A percentile compares a stretch with the other conserved stretches of the same genome.
Conservation (phyloP, 257 asterid species). For the Cruciata laevipes region DNA sequence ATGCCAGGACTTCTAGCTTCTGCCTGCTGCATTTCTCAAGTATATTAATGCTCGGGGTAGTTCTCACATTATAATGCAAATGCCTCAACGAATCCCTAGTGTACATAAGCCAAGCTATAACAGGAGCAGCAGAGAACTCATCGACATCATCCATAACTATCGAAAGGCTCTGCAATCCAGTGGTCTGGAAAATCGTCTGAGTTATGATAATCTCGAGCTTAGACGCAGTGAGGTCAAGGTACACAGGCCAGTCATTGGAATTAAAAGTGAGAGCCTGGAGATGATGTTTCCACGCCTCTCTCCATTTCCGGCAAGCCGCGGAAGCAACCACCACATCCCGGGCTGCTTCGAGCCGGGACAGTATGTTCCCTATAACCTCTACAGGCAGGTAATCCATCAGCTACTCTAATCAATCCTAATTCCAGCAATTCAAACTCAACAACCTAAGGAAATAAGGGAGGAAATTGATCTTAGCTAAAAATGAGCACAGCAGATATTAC, state of each 20-base stretch:
- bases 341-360: conserved; percentile 73
- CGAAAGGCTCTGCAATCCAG: conserved; percentile 56
- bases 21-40: conserved; percentile 86
- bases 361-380: conserved; percentile 83
- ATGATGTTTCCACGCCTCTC: conserved; percentile 75
- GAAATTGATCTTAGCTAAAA: neutral
- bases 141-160: conserved; percentile 80
- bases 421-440: conserved; percentile 16
- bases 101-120: conserved; percentile 89
- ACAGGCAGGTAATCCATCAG: conserved; percentile 81
- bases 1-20: conserved; percentile 66
- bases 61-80: conserved; percentile 67
- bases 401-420: conserved; percentile 14
- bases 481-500: neutral
- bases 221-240: conserved; percentile 52
- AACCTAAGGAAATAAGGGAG: neutral
- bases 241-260: conserved; percentile 78
- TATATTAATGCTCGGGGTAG: conserved; percentile 69
- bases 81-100: conserved; percentile 70
- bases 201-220: conserved; percentile 76
- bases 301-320: conserved; percentile 80
- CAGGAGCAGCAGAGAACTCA: conserved; percentile 77
- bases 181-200: conserved; percentile 70
- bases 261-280: conserved; percentile 63
- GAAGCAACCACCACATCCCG: conserved; percentile 82